Evolutionary conservation across 768 basidiomycete genomes (phyloP), one percentile per base, ranked within the genome.

Genomic region (Hortiboletus campestris): DNA sequence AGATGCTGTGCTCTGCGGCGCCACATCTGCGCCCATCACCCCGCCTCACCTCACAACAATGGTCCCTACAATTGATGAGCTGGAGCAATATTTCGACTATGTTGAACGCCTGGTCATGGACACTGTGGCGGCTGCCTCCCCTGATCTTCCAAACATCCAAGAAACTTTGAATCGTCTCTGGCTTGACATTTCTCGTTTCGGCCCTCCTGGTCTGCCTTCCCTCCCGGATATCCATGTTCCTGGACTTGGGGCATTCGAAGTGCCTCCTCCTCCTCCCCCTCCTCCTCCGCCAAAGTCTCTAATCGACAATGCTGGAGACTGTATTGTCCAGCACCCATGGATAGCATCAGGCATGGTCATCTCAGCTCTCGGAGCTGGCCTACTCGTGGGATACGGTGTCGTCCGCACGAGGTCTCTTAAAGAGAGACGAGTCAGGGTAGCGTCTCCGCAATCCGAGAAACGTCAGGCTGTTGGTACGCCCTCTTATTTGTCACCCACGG

Each of bases 131-230:
- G 74, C 81, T 16, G 84, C 81, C 6, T 80, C 83, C 0, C 77
- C 82, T 31, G 82, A 83, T 62, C 73, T 90, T 44, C 83, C 85
- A 39, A 82, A 78, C 60, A 74, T 90, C 45, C 81, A 82, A 53
- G 86, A 90, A 56, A 79, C 83, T 31, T 70, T 85, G 20, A 80
- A 88, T 60, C 80, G 84, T 25, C 76, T 92, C 53, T 91, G 88
- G 87, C 71, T 82, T 22, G 91, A 94, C 65, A 82, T 94, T 57
- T 80, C 88, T 45, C 85, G 91, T 53, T 91, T 89, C 68, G 90
- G 91, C 22, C 89, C 88, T 17, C 70, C 75, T 56, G 68, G 70
- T n/a, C 55, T 76, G 13, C 72, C 78, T 20, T 51, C 72, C 46
- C 64, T 81, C 20, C 75, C 77, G 12, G 79, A 81, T 43, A 77